Evolutionary conservation across 768 basidiomycete species (phyloP).

Genomic region (Dictyophora rubrovolvata): DNA sequence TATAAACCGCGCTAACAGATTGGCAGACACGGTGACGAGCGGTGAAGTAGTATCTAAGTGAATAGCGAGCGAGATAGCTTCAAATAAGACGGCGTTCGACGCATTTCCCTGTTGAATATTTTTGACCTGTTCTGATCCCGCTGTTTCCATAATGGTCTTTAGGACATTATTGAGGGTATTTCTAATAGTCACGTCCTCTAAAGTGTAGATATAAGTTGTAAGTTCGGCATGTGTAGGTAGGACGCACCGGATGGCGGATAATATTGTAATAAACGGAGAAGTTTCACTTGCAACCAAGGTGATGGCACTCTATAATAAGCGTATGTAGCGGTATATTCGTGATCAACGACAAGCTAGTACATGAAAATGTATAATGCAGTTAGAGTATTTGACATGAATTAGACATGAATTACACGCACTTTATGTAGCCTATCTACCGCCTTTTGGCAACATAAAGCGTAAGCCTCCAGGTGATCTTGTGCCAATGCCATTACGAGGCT

Average conservation of each 20-base stretch:
- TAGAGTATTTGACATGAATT: neutral
- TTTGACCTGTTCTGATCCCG: conserved; percentile 73
- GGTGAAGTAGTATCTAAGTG: conserved; percentile 88
- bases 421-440: conserved; percentile 83
- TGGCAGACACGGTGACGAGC: conserved; percentile 78
- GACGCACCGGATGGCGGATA: conserved; percentile 85
- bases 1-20: conserved; percentile 90
- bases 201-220: neutral
- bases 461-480: conserved; percentile 87
- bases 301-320: conserved; percentile 97
- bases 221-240: neutral
- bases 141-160: conserved; percentile 83
- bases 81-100: conserved; percentile 95
- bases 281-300: conserved; percentile 95
- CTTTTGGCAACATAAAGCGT: conserved; percentile 86
- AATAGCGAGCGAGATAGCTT: conserved; percentile 93
- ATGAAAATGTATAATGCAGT: neutral
- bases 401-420: conserved; percentile 32
- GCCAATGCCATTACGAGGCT: conserved; percentile 90
- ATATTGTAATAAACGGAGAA: conserved; percentile 86
- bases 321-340: conserved; percentile 81
- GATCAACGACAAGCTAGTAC: conserved; percentile 75
- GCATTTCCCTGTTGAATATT: conserved; percentile 99
- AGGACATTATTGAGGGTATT: conserved; percentile 73
- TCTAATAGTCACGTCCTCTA: conserved; percentile 78